Evolutionary conservation across 1,139 yeast species (phyloP), one percentile per base, ranked within the genome.

Genomic region (Ashbya aceris): DNA sequence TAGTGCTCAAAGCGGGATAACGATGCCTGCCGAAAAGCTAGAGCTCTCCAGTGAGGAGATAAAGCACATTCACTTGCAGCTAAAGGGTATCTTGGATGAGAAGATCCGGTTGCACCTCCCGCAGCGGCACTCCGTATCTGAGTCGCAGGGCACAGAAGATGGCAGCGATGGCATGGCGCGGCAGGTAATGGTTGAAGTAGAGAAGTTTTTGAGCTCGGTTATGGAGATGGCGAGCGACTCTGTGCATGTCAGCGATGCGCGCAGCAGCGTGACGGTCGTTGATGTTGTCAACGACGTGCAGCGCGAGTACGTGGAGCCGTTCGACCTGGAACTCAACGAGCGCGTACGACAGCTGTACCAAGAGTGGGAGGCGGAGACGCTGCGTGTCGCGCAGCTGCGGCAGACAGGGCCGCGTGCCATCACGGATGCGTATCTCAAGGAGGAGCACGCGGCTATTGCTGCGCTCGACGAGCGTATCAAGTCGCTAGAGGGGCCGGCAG

Each of bases 321-420:
- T 79, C 58, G 84, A 81, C 55, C 62, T 73, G 35, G 74, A 70
- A 8, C 56, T 79, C 45, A 78, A 79, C 54, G 74, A 73, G 44
- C 58, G 67, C 42, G 69, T 81, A 29, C 64, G 85, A 39, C 67
- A 68, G 39, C 54, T 74, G 32, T 70, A 79, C 47, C 69, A 69
- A 40, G 68, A 69, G 37, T 77, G 80, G 45, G 87, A 81, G 49
- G 70, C 68, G 38, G 76, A 74, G 47, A 74, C 83, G 0, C 69
- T 74, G 1, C 69, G 66, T 41, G 70, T 77, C 26, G 71, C 83
- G 0, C 62, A 64, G 30, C 58, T 77, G 42, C 62, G 86, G 39
- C 65, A 75, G 40, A 68, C 67, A n/a, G 63, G 73, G n/a, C 86
- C 85, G 0, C 49, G 49, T 8, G 44, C 50, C 17, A 48, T 62